Conservation (phyloP, 306 rosid genomes). For the apple (Malus domestica) region DNA sequence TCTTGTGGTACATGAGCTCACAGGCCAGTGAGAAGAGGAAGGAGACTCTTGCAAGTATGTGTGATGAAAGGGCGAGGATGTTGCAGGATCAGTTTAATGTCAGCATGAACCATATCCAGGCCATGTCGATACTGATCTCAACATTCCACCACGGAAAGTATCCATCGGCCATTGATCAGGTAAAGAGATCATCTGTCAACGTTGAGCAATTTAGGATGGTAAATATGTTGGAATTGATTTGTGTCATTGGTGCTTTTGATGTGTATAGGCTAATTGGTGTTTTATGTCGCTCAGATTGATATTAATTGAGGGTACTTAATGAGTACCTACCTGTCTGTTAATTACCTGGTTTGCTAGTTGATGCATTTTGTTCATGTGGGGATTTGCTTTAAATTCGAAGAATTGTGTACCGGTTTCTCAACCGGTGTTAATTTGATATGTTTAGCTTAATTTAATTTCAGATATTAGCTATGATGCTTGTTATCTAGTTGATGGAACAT, state of each 20-base stretch:
- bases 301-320: background rate
- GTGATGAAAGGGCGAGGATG: slow-evolving; percentile 97
- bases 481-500: slow-evolving; percentile 11
- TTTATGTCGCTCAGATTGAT: background rate
- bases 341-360: background rate
- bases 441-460: slow-evolving; percentile 10
- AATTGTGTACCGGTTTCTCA: background rate
- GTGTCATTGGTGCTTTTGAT: background rate
- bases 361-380: background rate
- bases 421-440: background rate
- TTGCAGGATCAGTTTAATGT: slow-evolving; percentile 96
- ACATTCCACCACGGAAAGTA: slow-evolving; percentile 80
- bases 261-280: background rate
- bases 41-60: slow-evolving; percentile 79
- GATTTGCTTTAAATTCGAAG: background rate
- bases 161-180: slow-evolving; percentile 93
- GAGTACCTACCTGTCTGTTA: slow-evolving; percentile 4
- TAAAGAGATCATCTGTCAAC: slow-evolving; percentile 26
- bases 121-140: slow-evolving; percentile 90
- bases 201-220: background rate
- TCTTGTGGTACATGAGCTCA: slow-evolving; percentile 51
- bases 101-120: slow-evolving; percentile 94
- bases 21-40: slow-evolving; percentile 79
- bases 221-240: background rate
- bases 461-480: background rate